Evolutionary conservation across 148 eudicot genomes (phyloP).

Genomic region (Salicornia ramosissima): DNA sequence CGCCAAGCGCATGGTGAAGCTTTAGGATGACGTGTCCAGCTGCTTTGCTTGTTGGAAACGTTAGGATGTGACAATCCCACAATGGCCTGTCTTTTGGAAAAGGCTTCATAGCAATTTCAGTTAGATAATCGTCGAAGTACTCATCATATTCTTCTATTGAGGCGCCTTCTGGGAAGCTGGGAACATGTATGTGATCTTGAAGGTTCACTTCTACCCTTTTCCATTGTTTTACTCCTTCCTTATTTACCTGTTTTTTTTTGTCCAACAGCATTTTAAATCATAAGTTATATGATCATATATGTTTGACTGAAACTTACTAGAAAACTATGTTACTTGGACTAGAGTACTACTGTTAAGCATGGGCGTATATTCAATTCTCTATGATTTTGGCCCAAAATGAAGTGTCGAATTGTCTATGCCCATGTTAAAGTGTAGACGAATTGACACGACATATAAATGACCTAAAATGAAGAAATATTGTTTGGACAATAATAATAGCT

Average conservation of each 20-base stretch:
- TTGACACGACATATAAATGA: too few species aligned
- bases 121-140: slow-evolving; percentile 44
- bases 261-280: slow-evolving; percentile 4
- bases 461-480: too few species aligned
- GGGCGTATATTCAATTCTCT: too few species aligned
- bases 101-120: slow-evolving; percentile 46
- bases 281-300: neutral
- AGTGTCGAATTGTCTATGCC: too few species aligned
- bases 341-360: too few species aligned
- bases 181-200: slow-evolving; percentile 49
- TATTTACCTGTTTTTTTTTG: slow-evolving; percentile 38
- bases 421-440: too few species aligned
- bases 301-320: neutral
- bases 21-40: slow-evolving; percentile 59
- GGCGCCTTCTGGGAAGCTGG: slow-evolving; percentile 38
- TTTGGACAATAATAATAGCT: too few species aligned
- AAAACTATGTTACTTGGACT: too few species aligned
- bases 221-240: slow-evolving; percentile 61
- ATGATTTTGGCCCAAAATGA: too few species aligned
- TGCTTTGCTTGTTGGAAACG: slow-evolving; percentile 64
- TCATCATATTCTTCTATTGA: slow-evolving; percentile 42
- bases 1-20: slow-evolving; percentile 84
- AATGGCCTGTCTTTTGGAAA: slow-evolving; percentile 60
- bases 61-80: slow-evolving; percentile 68
- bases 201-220: slow-evolving; percentile 59